Conservation (phyloP, 2,329 filamentous ascomycete genomes). For the Pseudopyricularia cyperi region DNA sequence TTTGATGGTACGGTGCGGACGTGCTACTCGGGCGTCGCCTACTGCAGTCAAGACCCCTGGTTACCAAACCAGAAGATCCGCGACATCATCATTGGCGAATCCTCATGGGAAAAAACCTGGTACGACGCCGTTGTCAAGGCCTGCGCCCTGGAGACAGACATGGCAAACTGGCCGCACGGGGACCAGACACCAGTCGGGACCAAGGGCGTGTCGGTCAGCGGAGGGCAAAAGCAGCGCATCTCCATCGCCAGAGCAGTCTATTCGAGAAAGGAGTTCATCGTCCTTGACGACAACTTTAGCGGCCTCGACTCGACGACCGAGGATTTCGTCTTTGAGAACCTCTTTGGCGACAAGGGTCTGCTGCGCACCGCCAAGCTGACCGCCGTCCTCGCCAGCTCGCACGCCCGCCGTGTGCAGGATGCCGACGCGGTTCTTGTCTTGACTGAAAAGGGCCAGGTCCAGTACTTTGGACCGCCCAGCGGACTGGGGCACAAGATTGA, state of each 20-base stretch:
- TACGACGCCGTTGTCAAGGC: constrained; percentile 15
- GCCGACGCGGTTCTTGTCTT: constrained; percentile 28
- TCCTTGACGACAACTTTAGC: constrained; percentile 34
- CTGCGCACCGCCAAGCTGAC: constrained; percentile 22
- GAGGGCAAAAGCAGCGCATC: constrained; percentile 18
- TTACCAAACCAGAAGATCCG: constrained; percentile 25
- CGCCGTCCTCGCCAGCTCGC: constrained; percentile 29
- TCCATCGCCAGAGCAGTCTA: constrained; percentile 34
- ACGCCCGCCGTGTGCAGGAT: constrained; percentile 14
- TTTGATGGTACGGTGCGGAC: constrained; percentile 14
- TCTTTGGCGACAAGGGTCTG: constrained; percentile 27
- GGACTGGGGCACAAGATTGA: constrained; percentile 6
- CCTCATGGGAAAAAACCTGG: constrained; percentile 13
- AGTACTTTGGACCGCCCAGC: background rate
- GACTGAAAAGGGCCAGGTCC: constrained; percentile 12
- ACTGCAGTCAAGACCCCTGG: constrained; percentile 30
- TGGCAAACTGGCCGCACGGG: constrained; percentile 9
- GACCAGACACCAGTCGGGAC: constrained; percentile 14
- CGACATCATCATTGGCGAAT: constrained; percentile 22
- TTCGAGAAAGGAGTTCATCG: constrained; percentile 19
- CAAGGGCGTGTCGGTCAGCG: constrained; percentile 14
- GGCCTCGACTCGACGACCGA: constrained; percentile 31
- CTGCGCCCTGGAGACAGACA: constrained; percentile 15
- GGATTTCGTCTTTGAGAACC: constrained; percentile 23
- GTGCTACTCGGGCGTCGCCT: constrained; percentile 17